These are phyloP conservation scores for Pyrenochaeta sp. DNA, from an alignment of 2,329 filamentous ascomycete genomes.

Conservation along the genomic window DNA sequence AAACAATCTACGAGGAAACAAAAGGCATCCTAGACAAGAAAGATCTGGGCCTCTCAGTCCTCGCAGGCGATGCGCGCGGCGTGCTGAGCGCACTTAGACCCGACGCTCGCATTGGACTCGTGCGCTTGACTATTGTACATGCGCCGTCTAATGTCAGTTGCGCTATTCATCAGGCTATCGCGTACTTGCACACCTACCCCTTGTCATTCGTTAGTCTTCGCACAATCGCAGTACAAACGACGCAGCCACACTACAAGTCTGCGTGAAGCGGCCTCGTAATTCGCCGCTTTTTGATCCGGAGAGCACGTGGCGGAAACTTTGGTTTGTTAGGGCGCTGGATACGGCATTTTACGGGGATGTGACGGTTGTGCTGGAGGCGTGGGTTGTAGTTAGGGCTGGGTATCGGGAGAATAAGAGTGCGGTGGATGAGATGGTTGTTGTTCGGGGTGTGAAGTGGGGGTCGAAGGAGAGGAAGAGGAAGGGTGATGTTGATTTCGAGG, in stretches of 20 bases:
- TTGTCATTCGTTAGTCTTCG: neutral
- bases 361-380: neutral
- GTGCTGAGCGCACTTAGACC: neutral
- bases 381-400: neutral
- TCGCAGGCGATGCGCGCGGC: neutral
- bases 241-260: neutral
- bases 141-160: neutral
- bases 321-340: neutral
- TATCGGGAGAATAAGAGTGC: neutral
- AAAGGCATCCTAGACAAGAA: neutral
- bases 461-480: neutral
- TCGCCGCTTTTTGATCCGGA: neutral
- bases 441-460: neutral
- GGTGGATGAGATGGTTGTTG: neutral
- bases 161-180: neutral
- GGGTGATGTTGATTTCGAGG: neutral
- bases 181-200: neutral
- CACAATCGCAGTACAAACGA: neutral
- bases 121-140: neutral
- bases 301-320: neutral
- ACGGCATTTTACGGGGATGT: neutral
- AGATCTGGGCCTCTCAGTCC: neutral
- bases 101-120: neutral
- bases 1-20: neutral
- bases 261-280: neutral